Base-by-base conservation (phyloP, 352 stramenopile species). In the Thalassiosira exigua region DNA sequence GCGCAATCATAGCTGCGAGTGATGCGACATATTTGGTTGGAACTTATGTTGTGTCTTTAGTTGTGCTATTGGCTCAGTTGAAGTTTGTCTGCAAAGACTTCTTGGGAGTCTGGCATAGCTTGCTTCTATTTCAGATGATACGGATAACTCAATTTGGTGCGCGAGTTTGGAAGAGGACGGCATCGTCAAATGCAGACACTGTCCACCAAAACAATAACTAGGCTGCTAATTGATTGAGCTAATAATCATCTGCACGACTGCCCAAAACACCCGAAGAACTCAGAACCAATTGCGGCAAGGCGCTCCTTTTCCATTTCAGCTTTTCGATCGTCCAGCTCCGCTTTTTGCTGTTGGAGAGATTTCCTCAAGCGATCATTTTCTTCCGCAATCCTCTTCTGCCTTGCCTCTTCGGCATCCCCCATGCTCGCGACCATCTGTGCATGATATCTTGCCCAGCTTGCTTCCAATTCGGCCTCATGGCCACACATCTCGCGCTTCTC, bases 81-180 rank as follows among this genome's bases (percentile, higher is more conserved):
- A 80, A 71, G 17, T 82, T 73, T 48, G 22, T 36, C 11, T 75
- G 76, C 17, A 75, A 26, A 5, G 61, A 79, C 30, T 89, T 94
- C 68, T 17, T 52, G 30, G 82, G 67, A n/a, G 78, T 94, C n/a
- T 94, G 87, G 87, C 41, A 71, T 58, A 74, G 70, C 2, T 65
- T 92, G 2, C 73, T 92, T 33, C 1, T 85, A 21, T 94, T 94
- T 42, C 89, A 94, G 75, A 32, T 73, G 4, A 60, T 92, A 22
- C 70, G 88, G 39, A 71, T 91, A 7, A 48, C 81, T 30, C 82
- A 90, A 66, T 91, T 90, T 67, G 68, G 67, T 17, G n/a, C 32
- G 3, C 56, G 83, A 32, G 60, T 87, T 12, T 82, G 66, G 61
- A 78, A 57, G 41, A 64, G 56, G 46, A 82, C 68, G 41, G 50